These are phyloP conservation scores for Picea abies DNA, from an alignment of 83 land plant genomes.

Conservation along the genomic window DNA sequence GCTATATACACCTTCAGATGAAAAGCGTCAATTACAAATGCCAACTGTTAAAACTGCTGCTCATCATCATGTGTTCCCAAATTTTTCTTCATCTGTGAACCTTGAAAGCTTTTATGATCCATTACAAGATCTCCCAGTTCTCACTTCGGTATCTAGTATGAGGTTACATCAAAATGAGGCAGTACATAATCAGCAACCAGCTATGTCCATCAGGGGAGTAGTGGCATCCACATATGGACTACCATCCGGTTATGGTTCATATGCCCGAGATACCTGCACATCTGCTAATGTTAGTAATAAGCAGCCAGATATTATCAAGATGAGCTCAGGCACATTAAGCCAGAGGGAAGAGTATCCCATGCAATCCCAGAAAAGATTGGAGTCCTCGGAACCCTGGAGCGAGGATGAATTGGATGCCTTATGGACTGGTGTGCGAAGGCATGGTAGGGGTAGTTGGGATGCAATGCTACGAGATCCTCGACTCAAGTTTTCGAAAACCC, in stretches of 20 bases:
- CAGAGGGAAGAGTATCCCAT: constrained; percentile 15
- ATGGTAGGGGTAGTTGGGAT: constrained; percentile 90
- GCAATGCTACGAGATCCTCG: constrained; percentile 83
- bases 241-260: constrained; percentile 10
- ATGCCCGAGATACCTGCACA: constrained; percentile 8
- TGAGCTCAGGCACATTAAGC: background rate
- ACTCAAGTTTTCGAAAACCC: constrained; percentile 59
- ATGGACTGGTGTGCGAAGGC: constrained; percentile 95
- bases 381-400: constrained; percentile 53
- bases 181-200: constrained; percentile 1
- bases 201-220: background rate
- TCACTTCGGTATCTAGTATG: constrained; percentile 44
- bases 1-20: constrained; percentile 25
- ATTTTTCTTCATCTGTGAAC: constrained; percentile 36
- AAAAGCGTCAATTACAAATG: constrained; percentile 27
- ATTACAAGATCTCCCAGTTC: constrained; percentile 31
- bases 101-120: constrained; percentile 22
- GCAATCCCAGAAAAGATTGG: constrained; percentile 13
- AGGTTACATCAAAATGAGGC: constrained; percentile 29
- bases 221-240: constrained; percentile 12
- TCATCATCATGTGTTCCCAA: constrained; percentile 36
- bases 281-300: constrained; percentile 1
- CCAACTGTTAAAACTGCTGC: constrained; percentile 24
- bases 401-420: constrained; percentile 96
- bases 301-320: constrained; percentile 1